Base-by-base conservation (phyloP, 164 flowering plant genomes). In the Aristolochia californica region DNA sequence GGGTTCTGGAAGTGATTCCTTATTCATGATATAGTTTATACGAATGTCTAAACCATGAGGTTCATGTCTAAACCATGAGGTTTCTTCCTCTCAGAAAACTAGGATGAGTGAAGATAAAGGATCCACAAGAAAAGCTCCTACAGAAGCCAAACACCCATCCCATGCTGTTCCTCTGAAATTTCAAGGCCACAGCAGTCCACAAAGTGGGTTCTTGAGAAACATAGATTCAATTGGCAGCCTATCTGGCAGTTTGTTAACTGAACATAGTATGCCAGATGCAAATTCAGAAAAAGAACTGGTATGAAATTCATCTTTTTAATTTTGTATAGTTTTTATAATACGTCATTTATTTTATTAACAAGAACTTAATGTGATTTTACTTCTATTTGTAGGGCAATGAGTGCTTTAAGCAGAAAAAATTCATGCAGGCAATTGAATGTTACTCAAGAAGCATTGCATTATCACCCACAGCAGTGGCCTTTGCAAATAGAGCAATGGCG, bases 401-500 rank as follows among this genome's bases (percentile, higher is more conserved):
- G 68, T 83, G 63, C 71, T 93, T 89, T 63, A 93, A 93, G 83
- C 87, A 85, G 68, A 93, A 85, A 71, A 93, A 93, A 64, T 93
- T 71, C 66, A 83, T 78, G 45, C 83, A 89, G 68, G 94, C 97
- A 34, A 80, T 87, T 66, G 97, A 93, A 18, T 87, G 97, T 70
- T 89, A 93, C 65, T 93, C 99, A 51, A 83, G 88, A 73, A 93
- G 99, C 82, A 83, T 93, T 68, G 97, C 96, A 38, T 70, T 93
- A 40, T 80, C 93, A 17, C 99, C 99, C 30, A 79, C 87, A 40
- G 85, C 99, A 5, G 99, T 89, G 21, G 90, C 89, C 58, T 84
- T 74, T 78, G 99, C 97, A 62, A 93, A 89, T 66, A 80, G 99
- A 66, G 99, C 95, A 62, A 93, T 93, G 96, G 95, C 97, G 44